These are phyloP conservation scores for Kwoniella pini DNA, from an alignment of 768 basidiomycete genomes.

Conservation along the genomic window DNA sequence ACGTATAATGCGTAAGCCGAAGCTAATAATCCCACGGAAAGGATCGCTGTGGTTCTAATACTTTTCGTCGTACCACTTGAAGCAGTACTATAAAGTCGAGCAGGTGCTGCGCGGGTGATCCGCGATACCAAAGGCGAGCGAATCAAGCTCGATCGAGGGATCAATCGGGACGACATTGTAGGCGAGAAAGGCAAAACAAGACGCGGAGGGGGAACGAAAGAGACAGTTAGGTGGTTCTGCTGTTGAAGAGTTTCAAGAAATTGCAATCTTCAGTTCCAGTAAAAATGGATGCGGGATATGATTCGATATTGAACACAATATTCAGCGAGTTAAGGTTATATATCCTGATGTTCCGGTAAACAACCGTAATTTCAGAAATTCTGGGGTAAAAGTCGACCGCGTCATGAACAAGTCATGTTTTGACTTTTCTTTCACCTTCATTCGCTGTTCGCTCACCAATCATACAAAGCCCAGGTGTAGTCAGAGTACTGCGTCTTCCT, in stretches of 20 bases:
- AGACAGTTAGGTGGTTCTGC: too few species aligned
- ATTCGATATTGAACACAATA: too few species aligned
- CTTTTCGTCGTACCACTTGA: not conserved
- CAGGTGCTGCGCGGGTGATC: not conserved
- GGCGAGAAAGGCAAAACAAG: not conserved
- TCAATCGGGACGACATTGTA: not conserved
- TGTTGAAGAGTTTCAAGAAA: too few species aligned
- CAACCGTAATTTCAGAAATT: not conserved
- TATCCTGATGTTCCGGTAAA: not conserved
- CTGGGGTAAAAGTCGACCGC: not conserved
- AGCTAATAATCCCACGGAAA: slow-evolving; percentile 24
- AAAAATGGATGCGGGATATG: too few species aligned
- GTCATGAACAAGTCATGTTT: not conserved
- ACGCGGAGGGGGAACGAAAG: not conserved
- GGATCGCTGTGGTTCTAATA: slow-evolving; percentile 11
- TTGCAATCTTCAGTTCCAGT: too few species aligned
- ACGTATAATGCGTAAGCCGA: slow-evolving; percentile 31
- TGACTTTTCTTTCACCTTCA: too few species aligned
- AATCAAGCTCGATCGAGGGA: slow-evolving; percentile 1
- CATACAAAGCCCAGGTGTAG: too few species aligned
- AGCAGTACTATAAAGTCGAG: slow-evolving; percentile 9
- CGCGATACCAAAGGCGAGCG: not conserved
- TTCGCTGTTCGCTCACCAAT: too few species aligned
- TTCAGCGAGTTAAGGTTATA: too few species aligned
- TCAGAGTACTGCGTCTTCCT: too few species aligned